phyloP scores from a whole-genome alignment of 2,329 filamentous ascomycete species.

The Calycina marina region DNA sequence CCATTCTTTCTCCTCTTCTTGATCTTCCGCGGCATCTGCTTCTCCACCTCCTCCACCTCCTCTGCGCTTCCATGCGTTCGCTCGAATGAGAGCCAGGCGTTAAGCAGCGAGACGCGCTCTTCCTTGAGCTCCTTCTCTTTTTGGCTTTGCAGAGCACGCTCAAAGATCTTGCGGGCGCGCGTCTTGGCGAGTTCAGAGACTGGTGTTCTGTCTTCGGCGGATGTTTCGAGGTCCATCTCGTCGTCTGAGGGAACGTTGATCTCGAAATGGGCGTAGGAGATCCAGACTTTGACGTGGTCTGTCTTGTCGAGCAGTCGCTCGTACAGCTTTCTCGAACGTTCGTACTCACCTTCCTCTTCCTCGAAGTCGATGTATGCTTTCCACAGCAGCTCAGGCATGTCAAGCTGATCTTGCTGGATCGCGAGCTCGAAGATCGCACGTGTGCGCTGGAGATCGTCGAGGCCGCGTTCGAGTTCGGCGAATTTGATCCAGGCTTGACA shows the following conservation, averaged over 20 bases:
- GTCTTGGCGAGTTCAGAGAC: slow-evolving; percentile 74
- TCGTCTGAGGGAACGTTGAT: slow-evolving; percentile 74
- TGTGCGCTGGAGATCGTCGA: slow-evolving; percentile 79
- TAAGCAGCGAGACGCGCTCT: slow-evolving; percentile 82
- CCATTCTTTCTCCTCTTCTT: slow-evolving; percentile 88
- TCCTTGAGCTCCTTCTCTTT: slow-evolving; percentile 84
- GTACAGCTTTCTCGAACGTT: slow-evolving; percentile 66
- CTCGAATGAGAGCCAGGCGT: slow-evolving; percentile 88
- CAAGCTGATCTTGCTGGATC: slow-evolving; percentile 65
- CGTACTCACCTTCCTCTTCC: slow-evolving; percentile 87
- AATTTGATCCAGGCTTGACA: slow-evolving; percentile 94
- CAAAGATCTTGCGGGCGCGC: slow-evolving; percentile 71
- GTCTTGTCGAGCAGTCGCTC: slow-evolving; percentile 87
- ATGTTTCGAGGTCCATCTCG: slow-evolving; percentile 36
- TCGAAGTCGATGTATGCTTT: slow-evolving; percentile 98
- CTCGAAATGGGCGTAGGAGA: slow-evolving; percentile 96
- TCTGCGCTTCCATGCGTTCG: slow-evolving; percentile 61
- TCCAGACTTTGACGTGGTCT: slow-evolving; percentile 99
- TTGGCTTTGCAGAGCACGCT: slow-evolving; percentile 72
- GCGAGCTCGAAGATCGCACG: slow-evolving; percentile 88
- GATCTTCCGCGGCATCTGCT: slow-evolving; percentile 83
- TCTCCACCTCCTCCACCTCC: slow-evolving; percentile 71
- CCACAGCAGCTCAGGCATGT: slow-evolving; percentile 97
- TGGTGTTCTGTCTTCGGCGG: slow-evolving; percentile 40
- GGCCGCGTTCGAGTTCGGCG: slow-evolving; percentile 77